phyloP scores from a whole-genome alignment of 78 protist genomes.

The Paratrimastix pyriformis region DNA sequence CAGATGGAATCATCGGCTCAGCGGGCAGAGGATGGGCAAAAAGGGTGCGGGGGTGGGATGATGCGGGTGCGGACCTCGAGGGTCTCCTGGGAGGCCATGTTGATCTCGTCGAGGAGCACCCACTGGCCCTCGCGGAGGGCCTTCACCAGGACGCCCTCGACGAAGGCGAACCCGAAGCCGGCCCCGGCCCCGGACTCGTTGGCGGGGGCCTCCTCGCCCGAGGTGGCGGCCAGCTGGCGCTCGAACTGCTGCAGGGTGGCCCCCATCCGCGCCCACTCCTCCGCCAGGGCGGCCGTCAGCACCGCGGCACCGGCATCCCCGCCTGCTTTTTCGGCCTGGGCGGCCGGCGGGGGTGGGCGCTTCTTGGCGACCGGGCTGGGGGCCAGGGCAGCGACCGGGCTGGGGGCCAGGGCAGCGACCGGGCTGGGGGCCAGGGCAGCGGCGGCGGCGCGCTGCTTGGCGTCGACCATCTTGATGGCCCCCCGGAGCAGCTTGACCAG shows the following conservation, averaged over 20 bases:
- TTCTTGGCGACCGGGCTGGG: too few relatives aligned
- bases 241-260: neutral
- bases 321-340: neutral
- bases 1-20: neutral
- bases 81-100: slow-evolving; percentile 89
- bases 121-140: slow-evolving; percentile 89
- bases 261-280: neutral
- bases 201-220: too few relatives aligned
- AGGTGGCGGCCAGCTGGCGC: neutral
- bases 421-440: too few relatives aligned
- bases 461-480: slow-evolving; percentile 18
- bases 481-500: slow-evolving; percentile 19
- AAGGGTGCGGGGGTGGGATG: neutral
- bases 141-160: slow-evolving; percentile 79
- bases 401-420: too few relatives aligned
- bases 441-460: too few relatives aligned
- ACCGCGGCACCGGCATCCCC: neutral
- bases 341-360: neutral
- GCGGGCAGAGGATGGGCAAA: neutral
- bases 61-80: slow-evolving; percentile 49
- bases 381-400: too few relatives aligned
- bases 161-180: slow-evolving; percentile 79
- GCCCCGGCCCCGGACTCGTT: too few relatives aligned
- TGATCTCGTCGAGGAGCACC: slow-evolving; percentile 97
- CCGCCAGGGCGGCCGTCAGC: neutral